A percentile compares a stretch with the other conserved stretches of the same genome.
These are phyloP conservation scores for Beauveria sp. DNA, from an alignment of 2,329 filamentous ascomycete species.

Conservation along the genomic window DNA sequence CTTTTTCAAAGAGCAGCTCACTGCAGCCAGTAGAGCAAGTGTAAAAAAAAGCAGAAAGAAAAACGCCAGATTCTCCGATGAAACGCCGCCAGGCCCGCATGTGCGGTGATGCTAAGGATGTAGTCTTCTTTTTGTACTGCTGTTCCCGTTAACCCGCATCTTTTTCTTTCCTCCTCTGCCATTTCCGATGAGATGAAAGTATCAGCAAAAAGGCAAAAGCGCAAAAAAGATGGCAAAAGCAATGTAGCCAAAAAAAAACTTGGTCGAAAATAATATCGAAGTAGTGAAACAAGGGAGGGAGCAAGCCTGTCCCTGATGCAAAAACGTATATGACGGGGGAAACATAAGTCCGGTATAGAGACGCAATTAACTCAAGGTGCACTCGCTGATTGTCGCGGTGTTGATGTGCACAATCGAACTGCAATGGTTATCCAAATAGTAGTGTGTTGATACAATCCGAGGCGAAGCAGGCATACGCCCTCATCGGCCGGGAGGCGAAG, in stretches of 20 bases:
- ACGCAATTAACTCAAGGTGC: background rate
- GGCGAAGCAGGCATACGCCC: background rate
- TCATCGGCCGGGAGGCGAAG: conserved; percentile 37
- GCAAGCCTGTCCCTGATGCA: conserved; percentile 9
- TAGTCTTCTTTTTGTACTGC: background rate
- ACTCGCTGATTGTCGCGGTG: background rate
- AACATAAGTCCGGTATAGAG: background rate
- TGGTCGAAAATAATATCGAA: background rate
- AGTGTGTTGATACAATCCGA: background rate
- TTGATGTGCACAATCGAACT: background rate
- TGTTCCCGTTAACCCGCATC: background rate
- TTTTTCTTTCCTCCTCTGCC: background rate
- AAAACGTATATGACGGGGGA: conserved; percentile 4
- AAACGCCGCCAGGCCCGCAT: conserved; percentile 10
- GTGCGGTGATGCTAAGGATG: conserved; percentile 10
- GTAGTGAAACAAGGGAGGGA: background rate
- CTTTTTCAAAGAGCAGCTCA: background rate
- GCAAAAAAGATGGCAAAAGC: background rate
- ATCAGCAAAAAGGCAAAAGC: background rate
- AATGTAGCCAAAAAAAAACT: background rate
- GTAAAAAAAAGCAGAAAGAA: conserved; percentile 9
- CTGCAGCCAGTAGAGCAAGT: conserved; percentile 8
- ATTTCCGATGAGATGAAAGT: background rate
- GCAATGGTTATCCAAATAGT: conserved; percentile 9
- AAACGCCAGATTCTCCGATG: conserved; percentile 6